Base-by-base conservation (phyloP, 805 yeast species). In the Ogataea henricii region DNA sequence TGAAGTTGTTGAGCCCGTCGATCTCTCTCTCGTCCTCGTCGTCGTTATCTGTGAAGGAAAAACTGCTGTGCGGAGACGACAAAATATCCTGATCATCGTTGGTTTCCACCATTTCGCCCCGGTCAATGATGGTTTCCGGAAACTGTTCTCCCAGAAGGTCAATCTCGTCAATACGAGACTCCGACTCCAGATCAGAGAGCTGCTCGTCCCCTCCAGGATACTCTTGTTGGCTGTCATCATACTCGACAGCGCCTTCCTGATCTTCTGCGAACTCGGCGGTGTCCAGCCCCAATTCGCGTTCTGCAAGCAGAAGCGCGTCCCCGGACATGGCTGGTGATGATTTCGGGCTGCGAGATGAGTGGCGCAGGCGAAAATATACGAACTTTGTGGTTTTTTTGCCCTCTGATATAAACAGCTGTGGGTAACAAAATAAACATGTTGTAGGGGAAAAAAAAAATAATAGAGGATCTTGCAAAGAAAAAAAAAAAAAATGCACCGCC, bases 1-100 rank as follows among this genome's bases (percentile, higher is more conserved):
- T 65, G 43, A 51, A 61, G 46, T 67, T 66, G 34, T 62, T 64
- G 40, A 67, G 52, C 0, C 69, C 69, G 45, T 67, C 70, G 17
- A 66, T 57, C 40, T 59, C 66, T 30, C 56, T 58, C 26, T 64
- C 67, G 23, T 52, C 61, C 18, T 60, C 56, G 21, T 48, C 58
- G 33, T 48, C 52, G 26, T 51, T 51, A 37, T 63, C 63, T 9
- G 53, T 57, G 39, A 48, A 62, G 6, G 66, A 60, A 34, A 61
- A 58, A 38, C 63, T 58, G 37, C 60, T 54, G 34, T 60, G 62
- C 9, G 66, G 67, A 2, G 69, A 64, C 1, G 65, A 58, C 2
- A 63, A 41, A 7, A 62, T 51, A 32, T 58, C 64, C 38, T 58
- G 64, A 32, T 64, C 66, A 43, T 60, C 66, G 29, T 55, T 52